Conservation (phyloP, 2,329 filamentous ascomycete species). For the Cladosporium sp. region DNA sequence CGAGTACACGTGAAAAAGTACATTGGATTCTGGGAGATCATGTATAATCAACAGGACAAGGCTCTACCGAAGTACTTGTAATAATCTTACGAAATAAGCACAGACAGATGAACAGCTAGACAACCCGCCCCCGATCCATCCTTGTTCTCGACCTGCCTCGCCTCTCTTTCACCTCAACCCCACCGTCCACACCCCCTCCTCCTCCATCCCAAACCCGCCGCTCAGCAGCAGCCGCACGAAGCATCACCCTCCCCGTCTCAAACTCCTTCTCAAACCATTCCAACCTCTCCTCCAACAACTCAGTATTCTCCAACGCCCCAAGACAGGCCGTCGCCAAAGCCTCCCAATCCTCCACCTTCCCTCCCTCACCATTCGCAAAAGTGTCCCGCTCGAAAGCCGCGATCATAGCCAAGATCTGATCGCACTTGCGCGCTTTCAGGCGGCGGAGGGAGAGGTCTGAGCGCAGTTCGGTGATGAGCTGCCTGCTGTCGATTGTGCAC, state of each 20-base stretch:
- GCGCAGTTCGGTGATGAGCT: slow-evolving; percentile 1
- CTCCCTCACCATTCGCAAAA: background rate
- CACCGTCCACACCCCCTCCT: no score
- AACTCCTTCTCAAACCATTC: background rate
- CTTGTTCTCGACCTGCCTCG: background rate
- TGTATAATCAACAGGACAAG: no score
- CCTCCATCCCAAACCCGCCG: background rate
- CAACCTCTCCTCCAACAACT: background rate
- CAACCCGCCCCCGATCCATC: no score
- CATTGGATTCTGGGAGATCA: no score
- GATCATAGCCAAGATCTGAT: background rate
- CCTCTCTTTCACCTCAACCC: background rate
- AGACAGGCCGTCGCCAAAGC: background rate
- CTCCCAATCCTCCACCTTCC: background rate
- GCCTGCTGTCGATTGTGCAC: background rate
- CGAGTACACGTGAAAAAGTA: no score
- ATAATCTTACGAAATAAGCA: no score
- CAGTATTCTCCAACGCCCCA: background rate
- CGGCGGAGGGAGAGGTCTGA: background rate
- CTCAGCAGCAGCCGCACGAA: background rate
- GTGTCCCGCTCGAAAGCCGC: background rate
- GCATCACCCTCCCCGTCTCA: background rate
- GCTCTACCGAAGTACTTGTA: no score
- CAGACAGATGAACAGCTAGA: no score
- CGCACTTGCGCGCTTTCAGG: background rate